Percentiles rank a stretch among this genome's conserved stretches.
phyloP scores from a whole-genome alignment of 306 rosid genomes.

The Begonia peltatifolia region DNA sequence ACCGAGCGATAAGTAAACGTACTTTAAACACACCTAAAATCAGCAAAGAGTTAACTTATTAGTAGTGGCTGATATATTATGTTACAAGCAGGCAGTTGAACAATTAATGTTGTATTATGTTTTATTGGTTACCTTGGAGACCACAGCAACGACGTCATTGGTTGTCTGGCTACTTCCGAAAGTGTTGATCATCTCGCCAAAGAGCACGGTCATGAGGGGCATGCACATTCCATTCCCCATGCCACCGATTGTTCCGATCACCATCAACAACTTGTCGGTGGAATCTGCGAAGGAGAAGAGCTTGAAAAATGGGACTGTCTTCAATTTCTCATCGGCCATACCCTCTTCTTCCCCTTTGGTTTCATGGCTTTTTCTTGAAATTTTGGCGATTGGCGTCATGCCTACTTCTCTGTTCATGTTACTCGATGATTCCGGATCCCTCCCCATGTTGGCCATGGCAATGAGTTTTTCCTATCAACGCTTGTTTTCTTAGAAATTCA shows the following conservation, averaged over 20 bases:
- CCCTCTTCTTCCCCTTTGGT: conserved; percentile 8
- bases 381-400: neutral
- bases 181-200: conserved; percentile 46
- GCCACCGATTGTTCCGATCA: conserved; percentile 52
- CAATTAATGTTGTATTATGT: too few relatives aligned
- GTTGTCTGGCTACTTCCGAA: conserved; percentile 46
- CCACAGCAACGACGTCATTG: conserved; percentile 19
- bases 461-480: neutral
- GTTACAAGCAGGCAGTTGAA: too few relatives aligned
- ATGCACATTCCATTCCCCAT: conserved; percentile 49
- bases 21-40: conserved; percentile 49
- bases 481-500: neutral
- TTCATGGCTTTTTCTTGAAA: neutral
- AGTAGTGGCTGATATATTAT: too few relatives aligned
- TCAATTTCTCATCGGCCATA: conserved; percentile 20
- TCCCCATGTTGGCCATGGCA: neutral
- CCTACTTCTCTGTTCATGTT: conserved; percentile 6
- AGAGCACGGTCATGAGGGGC: conserved; percentile 63
- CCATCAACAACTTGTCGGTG: conserved; percentile 46
- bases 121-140: conserved; percentile 39
- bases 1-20: conserved; percentile 58
- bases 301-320: conserved; percentile 46
- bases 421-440: neutral
- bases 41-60: neutral
- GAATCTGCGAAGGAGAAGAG: conserved; percentile 72